Base-by-base conservation (phyloP, 768 basidiomycete species). In the Termitomyces heimii region DNA sequence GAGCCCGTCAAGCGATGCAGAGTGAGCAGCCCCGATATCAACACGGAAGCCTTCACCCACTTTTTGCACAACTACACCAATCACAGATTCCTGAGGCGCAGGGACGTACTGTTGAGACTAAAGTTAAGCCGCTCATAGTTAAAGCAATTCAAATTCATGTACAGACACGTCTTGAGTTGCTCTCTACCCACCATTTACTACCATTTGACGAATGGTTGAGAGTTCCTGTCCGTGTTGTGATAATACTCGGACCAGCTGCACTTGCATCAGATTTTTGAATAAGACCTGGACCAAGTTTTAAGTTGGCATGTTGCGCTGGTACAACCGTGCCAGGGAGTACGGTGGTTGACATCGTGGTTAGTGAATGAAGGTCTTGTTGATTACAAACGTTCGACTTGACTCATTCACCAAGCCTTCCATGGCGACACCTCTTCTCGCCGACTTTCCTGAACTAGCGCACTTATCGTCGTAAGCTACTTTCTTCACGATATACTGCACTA, bases 41-140 rank as follows among this genome's bases (percentile, higher is more conserved):
- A 98, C 93, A 45, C 94, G 83, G 77, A 85, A 99, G 6, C 87
- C 89, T 66, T 98, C 96, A 37, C 92, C 94, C 54, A 86, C 78
- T 63, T 88, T 85, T 58, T 86, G 90, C 6, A 80, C 77, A 51
- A 99, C 77, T 37, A 88, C 79, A 3, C 95, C 96, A 24, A 98
- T 78, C 1, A 98, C 93, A 10, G 88, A 84, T 68, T 98, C 96
- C 62, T 93, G 90, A 6, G 88, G 71, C 29, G 93, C 92, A 47
- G 95, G 93, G 34, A 93, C 81, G 73, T 98, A 98, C 95, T 98
- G 22, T 26, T 51, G 40, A 12, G 22, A 32, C 24, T 58, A 57
- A 53, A 37, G 18, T 16, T 54, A 32, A 65, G 47, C 35, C 32
- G 22, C 28, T 35, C 24, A 14, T 45, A 57, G 49, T 7, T 20